Evolutionary conservation across 1,139 yeast genomes (phyloP).

Genomic region (Diutina scorzettiae): DNA sequence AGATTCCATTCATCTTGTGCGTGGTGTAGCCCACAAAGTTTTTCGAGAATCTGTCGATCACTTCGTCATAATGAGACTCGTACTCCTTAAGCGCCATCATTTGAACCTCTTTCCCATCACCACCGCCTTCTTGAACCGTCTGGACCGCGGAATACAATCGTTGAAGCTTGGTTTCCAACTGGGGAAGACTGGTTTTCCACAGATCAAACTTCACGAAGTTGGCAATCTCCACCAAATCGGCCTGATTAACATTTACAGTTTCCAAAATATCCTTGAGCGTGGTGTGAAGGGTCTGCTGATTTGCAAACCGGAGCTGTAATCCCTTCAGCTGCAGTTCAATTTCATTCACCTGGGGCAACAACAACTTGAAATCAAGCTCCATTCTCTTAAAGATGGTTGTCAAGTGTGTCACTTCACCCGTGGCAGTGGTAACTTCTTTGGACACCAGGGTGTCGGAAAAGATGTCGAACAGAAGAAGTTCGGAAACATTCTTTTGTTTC

Average conservation of each 20-base stretch:
- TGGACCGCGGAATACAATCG: slow-evolving; percentile 52
- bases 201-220: slow-evolving; percentile 39
- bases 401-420: slow-evolving; percentile 55
- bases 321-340: slow-evolving; percentile 24
- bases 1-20: slow-evolving; percentile 18
- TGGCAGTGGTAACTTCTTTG: slow-evolving; percentile 29
- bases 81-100: slow-evolving; percentile 71
- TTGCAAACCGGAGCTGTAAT: slow-evolving; percentile 71
- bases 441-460: slow-evolving; percentile 23
- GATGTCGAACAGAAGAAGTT: slow-evolving; percentile 24
- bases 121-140: slow-evolving; percentile 31
- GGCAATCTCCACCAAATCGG: slow-evolving; percentile 38
- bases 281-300: slow-evolving; percentile 60
- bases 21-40: slow-evolving; percentile 37
- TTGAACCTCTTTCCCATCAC: slow-evolving; percentile 39
- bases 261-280: slow-evolving; percentile 58
- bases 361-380: slow-evolving; percentile 25
- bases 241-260: slow-evolving; percentile 54
- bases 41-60: slow-evolving; percentile 38
- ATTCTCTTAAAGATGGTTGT: slow-evolving; percentile 34
- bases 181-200: slow-evolving; percentile 23
- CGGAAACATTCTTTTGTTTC: slow-evolving; percentile 27
- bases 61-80: slow-evolving; percentile 46
- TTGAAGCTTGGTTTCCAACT: slow-evolving; percentile 48
- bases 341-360: slow-evolving; percentile 3